A percentile compares a stretch with the other conserved stretches of the same genome.
These are phyloP conservation scores for Pelargonium australe DNA, from an alignment of 441 rosid genomes.

Conservation along the genomic window DNA sequence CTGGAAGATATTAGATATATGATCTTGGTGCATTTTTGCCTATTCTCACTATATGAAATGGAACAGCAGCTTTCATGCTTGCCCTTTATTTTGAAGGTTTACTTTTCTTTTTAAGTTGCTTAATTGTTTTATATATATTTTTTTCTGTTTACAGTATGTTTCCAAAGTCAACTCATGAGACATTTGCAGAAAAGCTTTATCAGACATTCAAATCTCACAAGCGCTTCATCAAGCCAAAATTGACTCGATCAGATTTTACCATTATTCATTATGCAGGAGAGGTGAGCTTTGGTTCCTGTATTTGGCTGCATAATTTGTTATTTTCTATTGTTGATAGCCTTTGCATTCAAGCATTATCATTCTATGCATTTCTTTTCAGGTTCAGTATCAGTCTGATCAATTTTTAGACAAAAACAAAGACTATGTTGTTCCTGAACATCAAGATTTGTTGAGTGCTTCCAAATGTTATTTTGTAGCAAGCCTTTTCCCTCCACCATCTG, in stretches of 20 bases:
- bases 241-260: constrained; percentile 88
- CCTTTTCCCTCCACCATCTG: constrained; percentile 74
- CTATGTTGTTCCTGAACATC: constrained; percentile 93
- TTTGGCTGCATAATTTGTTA: constrained; percentile 11
- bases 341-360: constrained; percentile 18
- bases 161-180: constrained; percentile 99
- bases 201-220: constrained; percentile 84
- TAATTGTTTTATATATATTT: background rate
- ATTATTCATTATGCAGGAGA: constrained; percentile 97
- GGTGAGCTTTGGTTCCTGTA: constrained; percentile 35
- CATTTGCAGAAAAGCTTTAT: constrained; percentile 87
- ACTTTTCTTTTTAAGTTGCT: constrained; percentile 2
- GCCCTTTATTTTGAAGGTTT: constrained; percentile 11
- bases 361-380: constrained; percentile 46
- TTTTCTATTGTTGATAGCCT: constrained; percentile 5
- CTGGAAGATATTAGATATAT: background rate
- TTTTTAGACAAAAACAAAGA: constrained; percentile 99
- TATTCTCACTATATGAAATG: constrained; percentile 6
- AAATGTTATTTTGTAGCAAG: constrained; percentile 79
- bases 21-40: no score
- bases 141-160: constrained; percentile 72
- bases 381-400: constrained; percentile 81
- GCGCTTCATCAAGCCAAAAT: constrained; percentile 89
- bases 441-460: constrained; percentile 73
- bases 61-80: background rate